phyloP scores from a whole-genome alignment of 169 alveolate genomes.

The Plasmodium blacklocki region DNA sequence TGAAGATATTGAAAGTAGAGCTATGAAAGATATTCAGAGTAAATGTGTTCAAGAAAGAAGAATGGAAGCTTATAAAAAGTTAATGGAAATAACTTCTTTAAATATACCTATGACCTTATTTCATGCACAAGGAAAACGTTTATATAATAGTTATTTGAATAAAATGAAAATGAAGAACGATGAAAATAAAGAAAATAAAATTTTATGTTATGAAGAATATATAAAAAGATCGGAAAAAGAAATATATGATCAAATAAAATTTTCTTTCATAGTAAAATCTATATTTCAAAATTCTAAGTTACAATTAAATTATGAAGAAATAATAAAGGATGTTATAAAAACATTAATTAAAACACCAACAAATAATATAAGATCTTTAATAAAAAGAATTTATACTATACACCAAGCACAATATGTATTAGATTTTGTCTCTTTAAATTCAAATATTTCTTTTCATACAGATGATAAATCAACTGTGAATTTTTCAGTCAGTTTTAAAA shows the following conservation, averaged over 20 bases:
- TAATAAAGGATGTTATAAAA: slow-evolving; percentile 63
- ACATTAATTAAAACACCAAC: slow-evolving; percentile 72
- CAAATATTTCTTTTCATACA: slow-evolving; percentile 26
- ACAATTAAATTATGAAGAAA: slow-evolving; percentile 62
- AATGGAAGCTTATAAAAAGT: slow-evolving; percentile 76
- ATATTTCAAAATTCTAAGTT: slow-evolving; percentile 61
- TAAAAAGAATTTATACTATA: slow-evolving; percentile 50
- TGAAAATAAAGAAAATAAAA: slow-evolving; percentile 19
- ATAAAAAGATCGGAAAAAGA: slow-evolving; percentile 59
- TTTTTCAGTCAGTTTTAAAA: slow-evolving; percentile 65
- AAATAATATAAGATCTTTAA: slow-evolving; percentile 39
- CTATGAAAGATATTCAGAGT: slow-evolving; percentile 59
- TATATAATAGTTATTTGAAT: slow-evolving; percentile 42
- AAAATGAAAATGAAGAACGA: slow-evolving; percentile 28
- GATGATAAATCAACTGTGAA: slow-evolving; percentile 44
- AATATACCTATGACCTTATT: slow-evolving; percentile 66
- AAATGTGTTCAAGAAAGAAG: slow-evolving; percentile 75
- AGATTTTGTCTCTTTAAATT: slow-evolving; percentile 71
- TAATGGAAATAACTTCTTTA: slow-evolving; percentile 70
- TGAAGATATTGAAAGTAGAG: slow-evolving; percentile 55
- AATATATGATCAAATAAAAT: slow-evolving; percentile 69
- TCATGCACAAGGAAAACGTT: slow-evolving; percentile 73
- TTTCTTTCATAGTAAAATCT: slow-evolving; percentile 67
- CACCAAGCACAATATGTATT: slow-evolving; percentile 71
- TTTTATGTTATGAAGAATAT: slow-evolving; percentile 56